Percentiles rank a stretch among this genome's conserved stretches.
These are phyloP conservation scores for Colletotrichum phormii DNA, from an alignment of 2,329 filamentous ascomycete genomes.

Conservation along the genomic window DNA sequence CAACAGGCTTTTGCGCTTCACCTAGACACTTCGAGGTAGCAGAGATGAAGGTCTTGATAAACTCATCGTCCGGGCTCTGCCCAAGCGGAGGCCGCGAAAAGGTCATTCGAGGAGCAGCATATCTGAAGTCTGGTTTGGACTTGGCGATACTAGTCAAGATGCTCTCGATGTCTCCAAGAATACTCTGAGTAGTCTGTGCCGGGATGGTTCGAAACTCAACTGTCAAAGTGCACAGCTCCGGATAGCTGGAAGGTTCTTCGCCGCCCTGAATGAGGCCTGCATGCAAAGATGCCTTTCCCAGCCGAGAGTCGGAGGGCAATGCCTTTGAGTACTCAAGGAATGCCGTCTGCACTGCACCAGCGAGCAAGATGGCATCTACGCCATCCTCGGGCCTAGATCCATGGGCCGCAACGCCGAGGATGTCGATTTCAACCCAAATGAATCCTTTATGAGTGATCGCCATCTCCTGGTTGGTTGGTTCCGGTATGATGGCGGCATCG, in stretches of 20 bases:
- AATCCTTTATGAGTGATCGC: conserved; percentile 63
- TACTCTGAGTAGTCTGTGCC: conserved; percentile 51
- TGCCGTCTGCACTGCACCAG: conserved; percentile 59
- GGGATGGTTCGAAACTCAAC: conserved; percentile 62
- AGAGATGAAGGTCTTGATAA: conserved; percentile 1
- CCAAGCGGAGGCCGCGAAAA: conserved; percentile 57
- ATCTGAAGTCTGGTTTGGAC: conserved; percentile 52
- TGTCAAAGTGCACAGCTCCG: conserved; percentile 58
- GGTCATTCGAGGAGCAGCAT: conserved; percentile 49
- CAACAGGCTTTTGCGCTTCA: conserved; percentile 40
- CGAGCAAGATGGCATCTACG: conserved; percentile 61
- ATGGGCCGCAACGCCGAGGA: conserved; percentile 55
- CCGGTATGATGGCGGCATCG: conserved; percentile 62
- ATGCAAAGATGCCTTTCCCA: conserved; percentile 57
- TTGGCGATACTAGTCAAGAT: conserved; percentile 49
- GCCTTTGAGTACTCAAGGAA: conserved; percentile 54
- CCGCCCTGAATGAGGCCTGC: conserved; percentile 61
- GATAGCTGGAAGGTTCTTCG: conserved; percentile 64
- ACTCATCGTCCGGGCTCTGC: conserved; percentile 43
- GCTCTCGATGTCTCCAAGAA: conserved; percentile 50
- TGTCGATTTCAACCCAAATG: conserved; percentile 55
- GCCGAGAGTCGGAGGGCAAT: conserved; percentile 47
- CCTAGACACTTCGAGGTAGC: conserved; percentile 43
- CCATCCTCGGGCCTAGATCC: conserved; percentile 57
- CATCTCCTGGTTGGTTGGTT: conserved; percentile 58